Base-by-base conservation (phyloP, 2,329 filamentous ascomycete genomes). In the Geosmithia flava region DNA sequence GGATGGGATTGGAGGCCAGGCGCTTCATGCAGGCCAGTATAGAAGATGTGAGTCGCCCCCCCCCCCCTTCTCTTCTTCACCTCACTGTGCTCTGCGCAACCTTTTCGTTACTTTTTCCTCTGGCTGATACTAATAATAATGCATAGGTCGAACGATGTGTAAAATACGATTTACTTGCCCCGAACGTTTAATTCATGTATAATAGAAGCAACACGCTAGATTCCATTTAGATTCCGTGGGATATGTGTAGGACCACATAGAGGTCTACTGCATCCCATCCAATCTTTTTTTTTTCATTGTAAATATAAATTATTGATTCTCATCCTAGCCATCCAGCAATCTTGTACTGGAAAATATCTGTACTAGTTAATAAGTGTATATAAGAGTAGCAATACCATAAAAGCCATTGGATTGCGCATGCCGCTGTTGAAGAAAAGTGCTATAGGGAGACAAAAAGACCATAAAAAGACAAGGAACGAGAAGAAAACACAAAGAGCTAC, bases 1-100 rank as follows among this genome's bases (percentile, higher is more conserved):
- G 91, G 91, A 80, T 87, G 50, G 90, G 91, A 1, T 71, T 97
- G 11, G 91, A 97, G 68, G 86, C 89, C 45, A 77, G 91, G 52
- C 83, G 84, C 55, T 93, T 95, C 66, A 75, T 96, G 67, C 87
- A 95, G 66, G 87, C 87, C 43, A 95, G 87, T 53, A 79, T 94
- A 48, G 88, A 95, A 61, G 89, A 89, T 64, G 86, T 89, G 63
- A 73, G 81, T 74, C 68, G 6, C 13, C 17, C 41, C 5, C 8
- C n/a, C 20, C 15, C 33, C 33, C 33, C 11, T 27, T 27, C 33
- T 11, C 10, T 11, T 37, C 33, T 37, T 13, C 27, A 39, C 1
- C 37, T 30, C 49, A 1, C 37, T 20, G 37, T 33, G 7, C n/a
- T n/a, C 8, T 27, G 23, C 23, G 8, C 23, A 27, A 37, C 13